A percentile compares a stretch with the other conserved stretches of the same genome.
These are phyloP conservation scores for Noccaea caerulescens DNA, from an alignment of 345 rosid species.

Conservation along the genomic window DNA sequence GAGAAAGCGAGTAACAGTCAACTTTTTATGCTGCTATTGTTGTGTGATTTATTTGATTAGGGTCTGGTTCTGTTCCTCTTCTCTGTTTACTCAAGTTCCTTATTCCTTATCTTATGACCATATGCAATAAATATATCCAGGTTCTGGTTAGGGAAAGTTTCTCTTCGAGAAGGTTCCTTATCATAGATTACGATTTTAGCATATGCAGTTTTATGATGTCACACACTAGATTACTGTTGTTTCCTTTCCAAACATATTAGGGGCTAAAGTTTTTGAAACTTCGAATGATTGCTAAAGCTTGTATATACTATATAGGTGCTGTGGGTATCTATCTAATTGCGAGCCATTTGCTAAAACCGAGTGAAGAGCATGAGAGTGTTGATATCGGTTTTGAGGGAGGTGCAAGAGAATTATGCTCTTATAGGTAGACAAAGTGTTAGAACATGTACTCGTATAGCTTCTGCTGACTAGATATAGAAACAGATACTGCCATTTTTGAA, in stretches of 20 bases:
- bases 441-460: too few relatives aligned
- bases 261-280: not conserved
- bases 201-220: not conserved
- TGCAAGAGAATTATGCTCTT: too few relatives aligned
- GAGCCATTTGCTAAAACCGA: not conserved
- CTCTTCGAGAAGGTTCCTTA: not conserved
- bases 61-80: not conserved
- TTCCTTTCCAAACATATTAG: not conserved
- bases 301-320: not conserved
- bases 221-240: not conserved
- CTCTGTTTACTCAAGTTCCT: not conserved
- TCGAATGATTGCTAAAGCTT: not conserved
- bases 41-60: constrained; percentile 14
- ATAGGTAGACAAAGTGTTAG: too few relatives aligned
- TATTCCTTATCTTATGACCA: constrained; percentile 10
- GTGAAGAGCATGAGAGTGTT: not conserved
- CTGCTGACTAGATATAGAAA: too few relatives aligned
- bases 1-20: not conserved
- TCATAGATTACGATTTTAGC: constrained; percentile 15
- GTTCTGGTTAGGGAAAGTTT: constrained; percentile 13
- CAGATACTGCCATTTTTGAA: too few relatives aligned
- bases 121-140: not conserved
- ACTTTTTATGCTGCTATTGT: not conserved
- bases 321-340: not conserved
- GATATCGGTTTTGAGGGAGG: not conserved